These are phyloP conservation scores for Yarrowia deformans DNA, from an alignment of 805 yeast species.

Conservation along the genomic window DNA sequence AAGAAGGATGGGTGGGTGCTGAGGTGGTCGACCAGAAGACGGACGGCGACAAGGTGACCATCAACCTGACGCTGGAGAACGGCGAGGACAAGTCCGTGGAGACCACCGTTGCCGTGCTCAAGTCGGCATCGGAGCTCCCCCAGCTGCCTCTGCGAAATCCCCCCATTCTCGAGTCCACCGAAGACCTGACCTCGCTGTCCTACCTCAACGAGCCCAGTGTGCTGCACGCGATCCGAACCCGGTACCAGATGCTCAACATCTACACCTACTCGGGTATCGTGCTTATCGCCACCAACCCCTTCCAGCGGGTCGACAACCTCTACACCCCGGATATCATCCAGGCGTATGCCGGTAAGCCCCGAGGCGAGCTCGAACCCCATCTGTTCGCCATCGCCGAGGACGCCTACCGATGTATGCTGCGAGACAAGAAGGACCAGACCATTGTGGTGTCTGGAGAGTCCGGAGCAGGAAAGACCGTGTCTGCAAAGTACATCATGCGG, in stretches of 20 bases:
- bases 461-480: conserved; percentile 98
- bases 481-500: conserved; percentile 97
- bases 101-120: conserved; percentile 49
- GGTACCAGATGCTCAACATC: conserved; percentile 88
- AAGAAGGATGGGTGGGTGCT: conserved; percentile 78
- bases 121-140: conserved; percentile 64
- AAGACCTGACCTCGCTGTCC: conserved; percentile 90
- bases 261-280: conserved; percentile 98
- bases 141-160: conserved; percentile 77
- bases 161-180: conserved; percentile 89
- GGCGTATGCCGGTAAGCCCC: conserved; percentile 88
- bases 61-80: conserved; percentile 62
- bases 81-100: conserved; percentile 50
- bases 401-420: conserved; percentile 93
- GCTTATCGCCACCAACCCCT: conserved; percentile 94
- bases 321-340: conserved; percentile 93
- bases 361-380: conserved; percentile 97
- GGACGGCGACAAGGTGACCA: conserved; percentile 55
- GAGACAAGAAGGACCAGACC: conserved; percentile 85
- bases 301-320: conserved; percentile 87
- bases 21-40: conserved; percentile 58
- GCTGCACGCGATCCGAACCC: conserved; percentile 85
- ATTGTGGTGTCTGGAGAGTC: conserved; percentile 97
- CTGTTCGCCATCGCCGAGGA: conserved; percentile 97
- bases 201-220: conserved; percentile 97